These are phyloP conservation scores for Phaeotremella fagi DNA, from an alignment of 768 basidiomycete genomes.

Conservation along the genomic window DNA sequence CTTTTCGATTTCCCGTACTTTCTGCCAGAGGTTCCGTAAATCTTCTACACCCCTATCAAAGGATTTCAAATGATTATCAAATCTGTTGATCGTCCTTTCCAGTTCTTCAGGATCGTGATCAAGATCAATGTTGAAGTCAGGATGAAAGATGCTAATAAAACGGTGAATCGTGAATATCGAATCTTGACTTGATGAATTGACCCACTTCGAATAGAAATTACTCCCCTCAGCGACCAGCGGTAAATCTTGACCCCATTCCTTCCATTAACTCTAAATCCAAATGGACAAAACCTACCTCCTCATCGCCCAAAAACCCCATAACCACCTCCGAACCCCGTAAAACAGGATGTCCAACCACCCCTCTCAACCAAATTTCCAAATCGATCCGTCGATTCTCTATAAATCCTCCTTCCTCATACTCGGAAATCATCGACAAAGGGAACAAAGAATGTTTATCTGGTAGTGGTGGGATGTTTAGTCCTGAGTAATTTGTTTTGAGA, in stretches of 20 bases:
- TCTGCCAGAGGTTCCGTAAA: constrained; percentile 60
- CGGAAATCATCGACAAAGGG: background rate
- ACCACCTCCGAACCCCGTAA: constrained; percentile 72
- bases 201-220: background rate
- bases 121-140: constrained; percentile 72
- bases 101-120: constrained; percentile 75
- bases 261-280: constrained; percentile 47
- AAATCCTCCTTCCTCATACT: constrained; percentile 58
- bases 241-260: background rate
- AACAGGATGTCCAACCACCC: constrained; percentile 69
- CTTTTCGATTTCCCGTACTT: constrained; percentile 62
- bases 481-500: constrained; percentile 65
- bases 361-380: constrained; percentile 69
- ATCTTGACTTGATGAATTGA: background rate
- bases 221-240: too few species aligned
- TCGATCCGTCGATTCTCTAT: constrained; percentile 77
- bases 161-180: background rate
- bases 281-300: constrained; percentile 55
- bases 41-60: constrained; percentile 67
- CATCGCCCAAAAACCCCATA: constrained; percentile 67
- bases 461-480: constrained; percentile 71
- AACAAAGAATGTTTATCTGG: constrained; percentile 67
- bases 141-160: constrained; percentile 65
- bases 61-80: constrained; percentile 62
- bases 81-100: constrained; percentile 57